Percentiles rank a stretch among this genome's conserved stretches.
phyloP scores from a whole-genome alignment of 2,329 filamentous ascomycete species.

The Fusarium sp. region DNA sequence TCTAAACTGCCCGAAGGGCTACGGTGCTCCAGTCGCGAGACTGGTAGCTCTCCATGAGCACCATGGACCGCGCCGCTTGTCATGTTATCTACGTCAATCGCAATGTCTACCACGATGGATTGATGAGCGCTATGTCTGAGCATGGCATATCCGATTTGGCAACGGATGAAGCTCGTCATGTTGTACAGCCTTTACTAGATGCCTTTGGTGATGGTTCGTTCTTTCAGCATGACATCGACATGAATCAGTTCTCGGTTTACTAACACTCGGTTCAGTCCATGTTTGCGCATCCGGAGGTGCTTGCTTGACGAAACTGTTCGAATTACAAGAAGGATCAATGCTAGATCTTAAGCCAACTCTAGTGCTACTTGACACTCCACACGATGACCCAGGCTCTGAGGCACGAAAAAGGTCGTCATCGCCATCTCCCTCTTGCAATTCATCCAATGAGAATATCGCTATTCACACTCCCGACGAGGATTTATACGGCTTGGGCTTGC shows the following conservation, averaged over 20 bases:
- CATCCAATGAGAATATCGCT: slow-evolving; percentile 50
- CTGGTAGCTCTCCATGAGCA: slow-evolving; percentile 67
- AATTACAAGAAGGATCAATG: slow-evolving; percentile 64
- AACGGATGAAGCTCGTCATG: slow-evolving; percentile 57
- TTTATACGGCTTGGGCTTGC: slow-evolving; percentile 64
- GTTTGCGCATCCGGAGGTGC: slow-evolving; percentile 64
- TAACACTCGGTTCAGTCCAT: slow-evolving; percentile 57
- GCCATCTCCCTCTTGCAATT: slow-evolving; percentile 58
- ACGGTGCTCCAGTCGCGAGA: slow-evolving; percentile 70
- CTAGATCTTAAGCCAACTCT: slow-evolving; percentile 66
- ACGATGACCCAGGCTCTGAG: slow-evolving; percentile 59
- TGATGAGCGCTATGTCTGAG: slow-evolving; percentile 49
- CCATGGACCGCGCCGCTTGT: slow-evolving; percentile 68
- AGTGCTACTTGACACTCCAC: slow-evolving; percentile 67
- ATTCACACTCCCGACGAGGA: slow-evolving; percentile 60
- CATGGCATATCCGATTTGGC: slow-evolving; percentile 46
- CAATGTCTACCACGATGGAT: slow-evolving; percentile 59
- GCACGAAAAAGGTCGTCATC: slow-evolving; percentile 51
- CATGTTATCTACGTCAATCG: slow-evolving; percentile 71
- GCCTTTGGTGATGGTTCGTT: slow-evolving; percentile 65
- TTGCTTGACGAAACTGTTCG: slow-evolving; percentile 64
- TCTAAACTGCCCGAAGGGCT: slow-evolving; percentile 54
- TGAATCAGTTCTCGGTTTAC: slow-evolving; percentile 19
- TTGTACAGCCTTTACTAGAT: slow-evolving; percentile 62
- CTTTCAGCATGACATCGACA: slow-evolving; percentile 10